phyloP scores from a whole-genome alignment of 768 basidiomycete genomes.

The Collybia mongolica region DNA sequence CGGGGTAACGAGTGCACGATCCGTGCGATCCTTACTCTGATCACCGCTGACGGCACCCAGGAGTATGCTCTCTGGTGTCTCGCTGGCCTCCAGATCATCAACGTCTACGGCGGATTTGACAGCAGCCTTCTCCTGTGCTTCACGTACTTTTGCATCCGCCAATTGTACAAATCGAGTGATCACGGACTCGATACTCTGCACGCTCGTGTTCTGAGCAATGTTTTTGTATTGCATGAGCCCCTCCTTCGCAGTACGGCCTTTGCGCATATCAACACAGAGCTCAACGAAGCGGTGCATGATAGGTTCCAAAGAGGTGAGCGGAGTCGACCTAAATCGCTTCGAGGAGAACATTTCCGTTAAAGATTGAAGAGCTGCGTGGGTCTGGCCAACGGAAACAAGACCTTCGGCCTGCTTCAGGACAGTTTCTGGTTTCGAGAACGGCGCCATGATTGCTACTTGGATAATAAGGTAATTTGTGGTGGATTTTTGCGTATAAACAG shows the following conservation, averaged over 20 bases:
- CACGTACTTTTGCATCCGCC: constrained; percentile 78
- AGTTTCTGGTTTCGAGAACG: constrained; percentile 88
- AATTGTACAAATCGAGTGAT: constrained; percentile 83
- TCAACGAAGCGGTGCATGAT: constrained; percentile 96
- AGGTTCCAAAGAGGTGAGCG: constrained; percentile 86
- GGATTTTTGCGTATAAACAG: not conserved
- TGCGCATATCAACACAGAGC: constrained; percentile 93
- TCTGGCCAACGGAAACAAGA: constrained; percentile 89
- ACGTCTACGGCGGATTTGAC: constrained; percentile 77
- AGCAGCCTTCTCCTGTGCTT: constrained; percentile 85
- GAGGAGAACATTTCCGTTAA: constrained; percentile 91
- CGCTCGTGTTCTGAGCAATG: constrained; percentile 91
- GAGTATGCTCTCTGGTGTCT: constrained; percentile 91
- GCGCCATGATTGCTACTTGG: constrained; percentile 59
- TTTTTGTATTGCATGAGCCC: constrained; percentile 98
- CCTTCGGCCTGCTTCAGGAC: constrained; percentile 93
- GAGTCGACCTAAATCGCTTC: constrained; percentile 92
- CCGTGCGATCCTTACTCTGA: constrained; percentile 92
- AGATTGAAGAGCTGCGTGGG: constrained; percentile 85
- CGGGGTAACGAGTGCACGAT: constrained; percentile 91
- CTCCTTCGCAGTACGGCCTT: constrained; percentile 91
- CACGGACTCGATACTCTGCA: constrained; percentile 88
- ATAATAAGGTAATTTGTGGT: not conserved
- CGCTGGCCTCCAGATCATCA: constrained; percentile 94
- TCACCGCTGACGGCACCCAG: constrained; percentile 87